phyloP scores from a whole-genome alignment of 352 stramenopile species.

The Globisporangium rhizosaccharum region DNA sequence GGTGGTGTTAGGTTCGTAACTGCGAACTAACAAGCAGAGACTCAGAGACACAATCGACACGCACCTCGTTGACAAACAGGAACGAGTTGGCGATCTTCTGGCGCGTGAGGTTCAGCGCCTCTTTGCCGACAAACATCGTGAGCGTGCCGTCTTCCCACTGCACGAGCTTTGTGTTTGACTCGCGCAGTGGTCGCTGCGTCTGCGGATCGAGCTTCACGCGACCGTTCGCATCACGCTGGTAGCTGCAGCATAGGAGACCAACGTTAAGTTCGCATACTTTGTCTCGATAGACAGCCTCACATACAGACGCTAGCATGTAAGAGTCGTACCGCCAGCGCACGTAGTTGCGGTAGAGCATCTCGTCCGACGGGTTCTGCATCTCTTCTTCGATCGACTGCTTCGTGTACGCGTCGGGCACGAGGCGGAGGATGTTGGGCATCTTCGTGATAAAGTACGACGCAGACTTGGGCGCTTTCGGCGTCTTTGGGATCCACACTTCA shows the following conservation, averaged over 20 bases:
- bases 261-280: too few relatives aligned
- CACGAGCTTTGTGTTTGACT: conserved; percentile 80
- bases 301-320: background rate
- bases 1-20: background rate
- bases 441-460: conserved; percentile 69
- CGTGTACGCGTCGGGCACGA: conserved; percentile 75
- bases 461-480: conserved; percentile 57
- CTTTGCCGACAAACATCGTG: conserved; percentile 83
- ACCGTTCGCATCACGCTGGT: conserved; percentile 56
- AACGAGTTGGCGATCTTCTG: conserved; percentile 88
- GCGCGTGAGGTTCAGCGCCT: conserved; percentile 73
- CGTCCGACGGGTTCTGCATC: conserved; percentile 79
- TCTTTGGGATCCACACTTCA: conserved; percentile 74
- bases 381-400: conserved; percentile 68
- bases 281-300: background rate
- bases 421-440: conserved; percentile 83
- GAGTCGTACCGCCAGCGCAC: conserved; percentile 60
- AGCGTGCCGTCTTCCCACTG: conserved; percentile 85
- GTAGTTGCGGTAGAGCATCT: conserved; percentile 85
- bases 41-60: background rate
- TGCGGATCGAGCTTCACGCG: conserved; percentile 57
- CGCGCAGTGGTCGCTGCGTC: conserved; percentile 51
- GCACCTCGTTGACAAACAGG: conserved; percentile 69
- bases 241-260: conserved; percentile 13
- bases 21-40: too few relatives aligned